phyloP scores from a whole-genome alignment of 75 land plant species.

The Cunninghamia lanceolata region DNA sequence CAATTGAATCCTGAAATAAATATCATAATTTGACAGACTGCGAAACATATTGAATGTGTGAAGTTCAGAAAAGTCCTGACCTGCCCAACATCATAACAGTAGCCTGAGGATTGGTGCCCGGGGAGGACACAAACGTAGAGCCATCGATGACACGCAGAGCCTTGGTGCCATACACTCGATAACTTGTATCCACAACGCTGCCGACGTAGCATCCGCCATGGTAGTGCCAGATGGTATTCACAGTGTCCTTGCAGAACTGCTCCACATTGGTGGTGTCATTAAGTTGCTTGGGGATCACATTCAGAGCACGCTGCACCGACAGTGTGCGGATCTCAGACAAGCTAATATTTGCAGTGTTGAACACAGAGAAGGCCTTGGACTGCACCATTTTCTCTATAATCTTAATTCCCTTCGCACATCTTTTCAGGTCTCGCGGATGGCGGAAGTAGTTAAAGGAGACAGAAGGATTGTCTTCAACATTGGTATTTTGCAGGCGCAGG shows the following conservation, averaged over 20 bases:
- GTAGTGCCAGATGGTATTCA: slow-evolving; percentile 10
- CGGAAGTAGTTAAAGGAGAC: slow-evolving; percentile 91
- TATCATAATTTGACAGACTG: no score
- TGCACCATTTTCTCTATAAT: slow-evolving; percentile 43
- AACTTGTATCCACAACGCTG: slow-evolving; percentile 14
- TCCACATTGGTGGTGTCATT: slow-evolving; percentile 29
- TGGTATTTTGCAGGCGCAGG: slow-evolving; percentile 38
- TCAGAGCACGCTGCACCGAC: slow-evolving; percentile 22
- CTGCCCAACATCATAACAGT: slow-evolving; percentile 42
- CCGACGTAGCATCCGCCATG: slow-evolving; percentile 19
- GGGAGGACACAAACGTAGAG: slow-evolving; percentile 22
- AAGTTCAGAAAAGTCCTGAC: background rate
- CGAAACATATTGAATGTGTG: background rate
- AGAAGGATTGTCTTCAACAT: slow-evolving; percentile 65
- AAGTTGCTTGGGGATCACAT: slow-evolving; percentile 32
- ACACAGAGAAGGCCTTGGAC: slow-evolving; percentile 29
- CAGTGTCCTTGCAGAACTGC: slow-evolving; percentile 18
- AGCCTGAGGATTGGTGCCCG: slow-evolving; percentile 38
- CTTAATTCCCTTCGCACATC: slow-evolving; percentile 67
- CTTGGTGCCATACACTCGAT: slow-evolving; percentile 13
- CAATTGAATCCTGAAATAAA: no score
- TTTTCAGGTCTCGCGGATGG: slow-evolving; percentile 50
- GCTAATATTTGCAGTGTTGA: background rate
- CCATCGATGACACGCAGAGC: slow-evolving; percentile 32
- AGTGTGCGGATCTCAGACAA: slow-evolving; percentile 14